A percentile compares a stretch with the other conserved stretches of the same genome.
phyloP scores from a whole-genome alignment of 257 asterid species.

The Leptodermis oblonga region DNA sequence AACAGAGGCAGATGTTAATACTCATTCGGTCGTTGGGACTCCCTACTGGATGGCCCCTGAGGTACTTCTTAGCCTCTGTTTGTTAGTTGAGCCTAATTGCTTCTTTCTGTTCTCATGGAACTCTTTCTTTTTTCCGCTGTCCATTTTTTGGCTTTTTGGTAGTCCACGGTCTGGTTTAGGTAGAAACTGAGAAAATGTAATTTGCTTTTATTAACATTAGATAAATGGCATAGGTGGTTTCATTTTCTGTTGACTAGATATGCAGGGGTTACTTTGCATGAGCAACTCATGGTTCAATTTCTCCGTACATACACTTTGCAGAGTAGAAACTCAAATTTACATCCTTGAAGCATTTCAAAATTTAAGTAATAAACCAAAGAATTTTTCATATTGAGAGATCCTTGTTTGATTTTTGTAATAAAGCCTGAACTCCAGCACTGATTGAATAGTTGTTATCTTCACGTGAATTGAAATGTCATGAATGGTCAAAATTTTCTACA shows the following conservation, averaged over 20 bases:
- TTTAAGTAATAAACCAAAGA: neutral
- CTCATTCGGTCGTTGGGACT: constrained; percentile 98
- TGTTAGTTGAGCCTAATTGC: constrained; percentile 7
- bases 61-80: constrained; percentile 35
- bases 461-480: neutral
- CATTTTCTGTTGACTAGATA: neutral
- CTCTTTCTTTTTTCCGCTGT: neutral
- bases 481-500: neutral
- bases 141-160: constrained; percentile 9
- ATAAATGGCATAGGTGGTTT: neutral
- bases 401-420: neutral
- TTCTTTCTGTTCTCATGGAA: constrained; percentile 13
- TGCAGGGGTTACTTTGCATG: neutral
- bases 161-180: neutral
- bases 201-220: neutral
- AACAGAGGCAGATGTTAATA: constrained; percentile 87
- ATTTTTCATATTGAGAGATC: neutral
- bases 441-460: neutral
- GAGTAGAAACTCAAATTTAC: neutral
- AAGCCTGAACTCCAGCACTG: neutral
- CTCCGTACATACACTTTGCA: neutral
- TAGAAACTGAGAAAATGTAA: neutral
- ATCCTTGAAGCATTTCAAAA: neutral
- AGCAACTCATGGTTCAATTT: neutral
- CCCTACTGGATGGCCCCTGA: constrained; percentile 99